A percentile compares a stretch with the other conserved stretches of the same genome.
Conservation (phyloP, 257 asterid genomes). For the Craterostigma plantagineum region DNA sequence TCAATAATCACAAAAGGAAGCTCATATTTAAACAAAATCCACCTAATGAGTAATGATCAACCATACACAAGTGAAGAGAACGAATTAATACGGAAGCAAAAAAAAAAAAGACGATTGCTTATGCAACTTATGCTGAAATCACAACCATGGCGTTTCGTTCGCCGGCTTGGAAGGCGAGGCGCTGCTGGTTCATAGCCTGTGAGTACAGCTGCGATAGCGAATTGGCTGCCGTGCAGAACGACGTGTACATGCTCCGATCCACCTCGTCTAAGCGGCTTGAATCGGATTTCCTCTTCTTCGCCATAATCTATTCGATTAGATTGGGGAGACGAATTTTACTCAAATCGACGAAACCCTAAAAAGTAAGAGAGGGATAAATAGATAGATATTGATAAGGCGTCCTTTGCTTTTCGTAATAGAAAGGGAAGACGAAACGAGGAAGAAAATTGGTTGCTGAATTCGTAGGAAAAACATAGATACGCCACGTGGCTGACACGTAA, state of each 20-base stretch:
- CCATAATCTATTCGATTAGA: conserved; percentile 18
- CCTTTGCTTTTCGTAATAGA: too few species aligned
- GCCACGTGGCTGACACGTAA: too few species aligned
- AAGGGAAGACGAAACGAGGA: too few species aligned
- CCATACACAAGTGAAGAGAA: neutral
- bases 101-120: neutral
- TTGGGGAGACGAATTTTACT: too few species aligned
- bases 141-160: conserved; percentile 71
- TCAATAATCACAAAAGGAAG: too few species aligned
- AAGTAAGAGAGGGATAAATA: too few species aligned
- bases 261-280: conserved; percentile 81
- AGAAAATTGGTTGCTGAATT: too few species aligned
- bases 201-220: conserved; percentile 85
- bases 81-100: neutral
- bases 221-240: conserved; percentile 77
- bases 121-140: neutral
- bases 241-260: conserved; percentile 82
- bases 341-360: too few species aligned
- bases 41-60: too few species aligned
- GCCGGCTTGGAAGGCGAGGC: conserved; percentile 81
- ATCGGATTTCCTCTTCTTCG: conserved; percentile 81
- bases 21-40: too few species aligned
- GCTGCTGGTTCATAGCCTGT: conserved; percentile 81
- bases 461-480: too few species aligned
- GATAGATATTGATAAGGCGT: too few species aligned